Evolutionary conservation across 2,329 filamentous ascomycete species (phyloP).

Genomic region (Ascochyta viciae-villosae): DNA sequence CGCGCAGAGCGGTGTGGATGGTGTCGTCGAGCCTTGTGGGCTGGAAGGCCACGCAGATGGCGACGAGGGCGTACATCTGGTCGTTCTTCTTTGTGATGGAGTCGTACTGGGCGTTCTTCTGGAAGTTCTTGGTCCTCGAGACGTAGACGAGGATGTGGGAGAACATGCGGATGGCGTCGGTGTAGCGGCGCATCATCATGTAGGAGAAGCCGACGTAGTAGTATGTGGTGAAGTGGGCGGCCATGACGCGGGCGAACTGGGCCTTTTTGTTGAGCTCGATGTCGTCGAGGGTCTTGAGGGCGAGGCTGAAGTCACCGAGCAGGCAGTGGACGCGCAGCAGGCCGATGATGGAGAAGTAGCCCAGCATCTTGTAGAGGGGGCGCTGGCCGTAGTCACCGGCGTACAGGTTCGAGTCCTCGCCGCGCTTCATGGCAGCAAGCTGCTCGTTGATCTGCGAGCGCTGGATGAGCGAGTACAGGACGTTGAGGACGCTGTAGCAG

Average conservation of each 20-base stretch:
- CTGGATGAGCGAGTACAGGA: constrained; percentile 98
- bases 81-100: constrained; percentile 99
- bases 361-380: constrained; percentile 96
- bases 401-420: constrained; percentile 85
- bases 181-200: constrained; percentile 99
- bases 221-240: constrained; percentile 99
- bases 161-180: constrained; percentile 99
- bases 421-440: constrained; percentile 90
- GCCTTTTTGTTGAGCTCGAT: constrained; percentile 99
- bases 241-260: constrained; percentile 99
- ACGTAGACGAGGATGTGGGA: constrained; percentile 99
- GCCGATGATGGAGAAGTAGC: constrained; percentile 99
- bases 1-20: constrained; percentile 95
- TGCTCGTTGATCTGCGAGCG: constrained; percentile 98
- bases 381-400: constrained; percentile 95
- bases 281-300: constrained; percentile 97
- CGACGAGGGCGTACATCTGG: constrained; percentile 99
- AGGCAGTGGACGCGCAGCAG: constrained; percentile 95
- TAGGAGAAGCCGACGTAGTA: constrained; percentile 99
- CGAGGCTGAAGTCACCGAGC: constrained; percentile 96
- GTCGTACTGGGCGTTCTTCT: constrained; percentile 98
- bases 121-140: constrained; percentile 99
- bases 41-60: constrained; percentile 98
- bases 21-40: constrained; percentile 97
- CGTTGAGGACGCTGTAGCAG: constrained; percentile 98